phyloP scores from a whole-genome alignment of 805 yeast genomes.

The Maudiozyma saulgeensis region DNA sequence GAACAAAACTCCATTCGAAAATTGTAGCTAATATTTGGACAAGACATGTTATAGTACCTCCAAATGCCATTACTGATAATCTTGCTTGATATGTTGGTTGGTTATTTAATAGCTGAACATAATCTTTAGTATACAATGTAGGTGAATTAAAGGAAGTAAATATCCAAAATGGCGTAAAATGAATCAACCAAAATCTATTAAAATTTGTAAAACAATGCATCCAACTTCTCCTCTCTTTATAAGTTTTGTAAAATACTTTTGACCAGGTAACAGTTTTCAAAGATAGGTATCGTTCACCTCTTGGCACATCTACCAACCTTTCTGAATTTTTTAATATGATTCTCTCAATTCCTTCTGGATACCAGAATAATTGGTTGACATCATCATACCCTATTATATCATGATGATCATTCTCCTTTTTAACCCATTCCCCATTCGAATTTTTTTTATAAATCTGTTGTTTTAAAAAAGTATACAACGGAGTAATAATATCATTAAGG shows the following conservation, averaged over 20 bases:
- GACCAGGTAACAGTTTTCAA: conserved; percentile 56
- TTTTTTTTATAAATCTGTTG: conserved; percentile 50
- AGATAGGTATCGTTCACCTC: conserved; percentile 45
- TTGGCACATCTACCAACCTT: conserved; percentile 43
- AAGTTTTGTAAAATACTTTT: conserved; percentile 63
- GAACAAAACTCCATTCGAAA: conserved; percentile 54
- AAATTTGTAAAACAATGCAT: conserved; percentile 62
- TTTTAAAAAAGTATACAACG: conserved; percentile 57
- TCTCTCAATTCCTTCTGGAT: conserved; percentile 54
- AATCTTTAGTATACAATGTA: conserved; percentile 52
- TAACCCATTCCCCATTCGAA: conserved; percentile 44
- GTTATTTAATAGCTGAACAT: conserved; percentile 43
- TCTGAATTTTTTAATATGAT: conserved; percentile 39
- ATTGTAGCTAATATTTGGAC: conserved; percentile 48
- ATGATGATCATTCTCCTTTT: conserved; percentile 64
- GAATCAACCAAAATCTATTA: conserved; percentile 73
- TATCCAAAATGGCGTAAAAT: conserved; percentile 66
- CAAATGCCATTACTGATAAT: conserved; percentile 52
- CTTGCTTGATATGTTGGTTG: conserved; percentile 50
- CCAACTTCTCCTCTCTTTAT: conserved; percentile 68
- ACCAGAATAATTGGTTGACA: conserved; percentile 83
- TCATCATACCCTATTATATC: conserved; percentile 80
- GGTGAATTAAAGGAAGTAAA: conserved; percentile 63
- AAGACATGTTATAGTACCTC: conserved; percentile 53
- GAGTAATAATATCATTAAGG: conserved; percentile 64